Evolutionary conservation across 306 rosid genomes (phyloP).

Genomic region (Malus sieversii): DNA sequence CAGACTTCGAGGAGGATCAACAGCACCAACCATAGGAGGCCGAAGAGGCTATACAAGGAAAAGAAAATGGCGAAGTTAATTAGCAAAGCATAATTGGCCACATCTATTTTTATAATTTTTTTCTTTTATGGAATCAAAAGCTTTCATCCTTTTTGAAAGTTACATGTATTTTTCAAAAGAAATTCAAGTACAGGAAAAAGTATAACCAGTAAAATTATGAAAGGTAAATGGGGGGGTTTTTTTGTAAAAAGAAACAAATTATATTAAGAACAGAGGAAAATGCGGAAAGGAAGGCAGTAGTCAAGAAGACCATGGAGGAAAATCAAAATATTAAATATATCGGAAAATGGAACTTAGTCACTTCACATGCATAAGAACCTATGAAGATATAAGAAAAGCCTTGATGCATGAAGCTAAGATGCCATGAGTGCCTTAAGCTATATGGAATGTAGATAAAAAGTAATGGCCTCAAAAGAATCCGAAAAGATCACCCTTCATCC

Average conservation of each 20-base stretch:
- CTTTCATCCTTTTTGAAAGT: neutral
- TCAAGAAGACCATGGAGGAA: no score
- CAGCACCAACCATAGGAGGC: constrained; percentile 57
- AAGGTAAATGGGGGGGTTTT: neutral
- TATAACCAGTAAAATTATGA: neutral
- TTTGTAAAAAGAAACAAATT: no score
- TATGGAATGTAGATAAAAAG: neutral
- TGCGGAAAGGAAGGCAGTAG: no score
- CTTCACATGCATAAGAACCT: neutral
- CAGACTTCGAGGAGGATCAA: constrained; percentile 68
- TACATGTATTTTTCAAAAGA: neutral
- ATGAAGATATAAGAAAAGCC: neutral
- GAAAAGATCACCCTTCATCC: neutral
- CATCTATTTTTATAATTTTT: neutral
- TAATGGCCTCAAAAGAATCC: neutral
- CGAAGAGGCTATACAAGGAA: constrained; percentile 51
- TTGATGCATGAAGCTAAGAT: neutral
- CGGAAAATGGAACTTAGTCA: neutral
- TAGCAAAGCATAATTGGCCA: neutral
- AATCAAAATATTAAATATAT: neutral
- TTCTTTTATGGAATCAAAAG: neutral
- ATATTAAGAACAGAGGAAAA: no score
- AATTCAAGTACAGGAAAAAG: neutral
- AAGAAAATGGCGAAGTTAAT: neutral
- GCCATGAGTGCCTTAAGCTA: neutral